A percentile compares a stretch with the other conserved stretches of the same genome.
Evolutionary conservation across 805 yeast species (phyloP).

Genomic region (Isabelozyma pseudorhagii): DNA sequence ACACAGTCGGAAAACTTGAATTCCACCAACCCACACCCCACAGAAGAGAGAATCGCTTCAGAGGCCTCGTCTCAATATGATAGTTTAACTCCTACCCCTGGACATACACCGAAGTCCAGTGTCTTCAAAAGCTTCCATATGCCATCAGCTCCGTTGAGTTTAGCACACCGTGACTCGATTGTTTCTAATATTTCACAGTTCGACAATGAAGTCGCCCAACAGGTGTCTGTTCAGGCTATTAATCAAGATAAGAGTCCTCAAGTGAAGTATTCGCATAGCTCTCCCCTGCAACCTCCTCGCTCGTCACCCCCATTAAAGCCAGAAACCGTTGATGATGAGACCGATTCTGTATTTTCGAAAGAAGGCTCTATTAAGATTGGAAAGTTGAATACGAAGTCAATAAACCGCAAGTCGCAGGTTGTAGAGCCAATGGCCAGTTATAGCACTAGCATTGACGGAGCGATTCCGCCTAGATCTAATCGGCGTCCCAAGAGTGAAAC

Average conservation of each 20-base stretch:
- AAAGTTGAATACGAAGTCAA: slow-evolving; percentile 6
- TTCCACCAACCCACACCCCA: not conserved
- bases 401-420: not conserved
- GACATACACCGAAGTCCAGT: not conserved
- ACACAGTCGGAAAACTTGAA: slow-evolving; percentile 6
- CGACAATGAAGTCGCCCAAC: slow-evolving; percentile 14
- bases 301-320: not conserved
- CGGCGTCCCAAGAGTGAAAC: slow-evolving; percentile 34
- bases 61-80: not conserved
- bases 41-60: not conserved
- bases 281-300: not conserved
- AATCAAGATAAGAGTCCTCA: slow-evolving; percentile 8
- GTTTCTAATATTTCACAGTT: slow-evolving; percentile 17
- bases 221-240: slow-evolving; percentile 18
- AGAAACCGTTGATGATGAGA: slow-evolving; percentile 1
- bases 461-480: slow-evolving; percentile 38
- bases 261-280: not conserved
- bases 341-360: slow-evolving; percentile 1
- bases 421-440: slow-evolving; percentile 26
- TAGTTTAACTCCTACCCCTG: not conserved
- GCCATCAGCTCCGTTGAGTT: slow-evolving; percentile 2
- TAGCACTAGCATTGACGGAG: slow-evolving; percentile 31
- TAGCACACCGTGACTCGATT: slow-evolving; percentile 12
- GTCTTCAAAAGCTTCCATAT: slow-evolving; percentile 6
- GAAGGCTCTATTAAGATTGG: slow-evolving; percentile 9